phyloP scores from a whole-genome alignment of 495 filamentous ascomycete genomes.

The Recurvomyces mirabilis region DNA sequence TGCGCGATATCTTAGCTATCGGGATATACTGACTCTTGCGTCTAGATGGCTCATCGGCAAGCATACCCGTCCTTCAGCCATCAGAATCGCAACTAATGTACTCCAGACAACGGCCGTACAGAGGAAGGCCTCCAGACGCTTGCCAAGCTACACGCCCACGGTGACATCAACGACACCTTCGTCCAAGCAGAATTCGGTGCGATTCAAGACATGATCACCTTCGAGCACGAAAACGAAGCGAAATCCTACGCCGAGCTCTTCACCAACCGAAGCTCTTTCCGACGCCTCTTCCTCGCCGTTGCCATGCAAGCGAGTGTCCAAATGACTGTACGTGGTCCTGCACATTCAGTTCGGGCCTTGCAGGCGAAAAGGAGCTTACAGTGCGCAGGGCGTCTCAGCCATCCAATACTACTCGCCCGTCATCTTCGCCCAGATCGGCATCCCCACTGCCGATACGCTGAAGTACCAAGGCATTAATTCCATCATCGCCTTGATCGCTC shows the following conservation, averaged over 20 bases:
- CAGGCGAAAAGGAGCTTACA: no score
- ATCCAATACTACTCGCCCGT: slow-evolving; percentile 58
- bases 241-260: slow-evolving; percentile 60
- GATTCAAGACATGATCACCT: slow-evolving; percentile 51
- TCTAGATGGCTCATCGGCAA: slow-evolving; percentile 48
- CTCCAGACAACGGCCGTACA: slow-evolving; percentile 37
- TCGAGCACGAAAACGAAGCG: slow-evolving; percentile 50
- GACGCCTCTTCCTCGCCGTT: slow-evolving; percentile 56
- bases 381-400: no score
- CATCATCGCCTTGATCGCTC: slow-evolving; percentile 54
- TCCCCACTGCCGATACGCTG: slow-evolving; percentile 48
- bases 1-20: no score
- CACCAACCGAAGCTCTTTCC: slow-evolving; percentile 51
- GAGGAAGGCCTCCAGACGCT: slow-evolving; percentile 47
- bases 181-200: slow-evolving; percentile 53
- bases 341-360: no score
- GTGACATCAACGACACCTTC: slow-evolving; percentile 46
- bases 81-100: no score
- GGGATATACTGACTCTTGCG: background rate
- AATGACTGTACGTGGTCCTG: slow-evolving; percentile 63
- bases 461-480: slow-evolving; percentile 64
- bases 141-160: slow-evolving; percentile 48
- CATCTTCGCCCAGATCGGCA: slow-evolving; percentile 55
- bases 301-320: slow-evolving; percentile 59
- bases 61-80: no score